Evolutionary conservation across 768 basidiomycete species (phyloP).

Genomic region (Tubosaeta sp.): DNA sequence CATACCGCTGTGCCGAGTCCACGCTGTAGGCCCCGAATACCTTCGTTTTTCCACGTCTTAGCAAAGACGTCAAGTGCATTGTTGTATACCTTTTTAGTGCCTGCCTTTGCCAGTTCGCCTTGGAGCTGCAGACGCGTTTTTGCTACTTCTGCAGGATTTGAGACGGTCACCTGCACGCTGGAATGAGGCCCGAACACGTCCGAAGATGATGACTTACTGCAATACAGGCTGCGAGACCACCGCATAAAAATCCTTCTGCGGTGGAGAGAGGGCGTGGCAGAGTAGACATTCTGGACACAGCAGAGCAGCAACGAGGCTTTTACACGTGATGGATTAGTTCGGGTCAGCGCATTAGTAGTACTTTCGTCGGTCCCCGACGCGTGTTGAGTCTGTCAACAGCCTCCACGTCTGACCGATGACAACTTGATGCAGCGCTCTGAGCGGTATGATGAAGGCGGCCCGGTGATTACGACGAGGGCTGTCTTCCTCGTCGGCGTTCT

Average conservation of each 20-base stretch:
- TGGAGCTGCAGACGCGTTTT: slow-evolving; percentile 97
- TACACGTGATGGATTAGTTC: background rate
- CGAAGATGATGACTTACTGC: slow-evolving; percentile 51
- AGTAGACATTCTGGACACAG: slow-evolving; percentile 13
- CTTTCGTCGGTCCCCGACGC: too few relatives aligned
- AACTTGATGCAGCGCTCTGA: slow-evolving; percentile 16
- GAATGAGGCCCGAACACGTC: slow-evolving; percentile 2
- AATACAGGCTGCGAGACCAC: slow-evolving; percentile 86
- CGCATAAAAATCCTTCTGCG: slow-evolving; percentile 79
- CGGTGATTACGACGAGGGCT: slow-evolving; percentile 43
- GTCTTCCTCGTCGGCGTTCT: slow-evolving; percentile 55
- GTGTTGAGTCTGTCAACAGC: background rate
- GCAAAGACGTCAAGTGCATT: slow-evolving; percentile 81
- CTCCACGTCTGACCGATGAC: background rate
- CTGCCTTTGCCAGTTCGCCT: slow-evolving; percentile 82
- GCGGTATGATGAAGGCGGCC: slow-evolving; percentile 29
- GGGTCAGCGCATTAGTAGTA: background rate
- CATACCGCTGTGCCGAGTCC: slow-evolving; percentile 86
- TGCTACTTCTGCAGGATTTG: slow-evolving; percentile 70
- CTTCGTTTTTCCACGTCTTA: slow-evolving; percentile 90
- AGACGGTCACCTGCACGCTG: slow-evolving; percentile 63
- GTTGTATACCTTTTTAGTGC: slow-evolving; percentile 75
- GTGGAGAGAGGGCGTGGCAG: slow-evolving; percentile 48
- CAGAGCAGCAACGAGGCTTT: slow-evolving; percentile 1
- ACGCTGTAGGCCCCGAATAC: slow-evolving; percentile 86